Percentiles rank a stretch among this genome's conserved stretches.
Conservation (phyloP, 2,329 filamentous ascomycete species). For the Exophiala mesophila region DNA sequence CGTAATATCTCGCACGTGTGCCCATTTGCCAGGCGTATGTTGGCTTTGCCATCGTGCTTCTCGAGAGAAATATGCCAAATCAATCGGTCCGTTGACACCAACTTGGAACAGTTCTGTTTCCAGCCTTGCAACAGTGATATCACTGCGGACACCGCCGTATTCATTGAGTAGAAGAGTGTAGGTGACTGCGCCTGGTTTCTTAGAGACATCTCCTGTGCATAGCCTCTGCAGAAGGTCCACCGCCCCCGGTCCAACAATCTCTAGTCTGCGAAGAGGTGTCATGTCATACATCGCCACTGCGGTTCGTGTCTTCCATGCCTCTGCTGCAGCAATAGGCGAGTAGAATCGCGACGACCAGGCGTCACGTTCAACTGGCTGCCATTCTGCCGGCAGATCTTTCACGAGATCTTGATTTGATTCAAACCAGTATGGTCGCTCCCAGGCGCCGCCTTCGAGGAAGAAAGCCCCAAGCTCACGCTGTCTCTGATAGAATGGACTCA, state of each 20-base stretch:
- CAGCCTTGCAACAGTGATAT: slow-evolving; percentile 53
- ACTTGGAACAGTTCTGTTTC: slow-evolving; percentile 47
- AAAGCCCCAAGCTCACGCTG: slow-evolving; percentile 49
- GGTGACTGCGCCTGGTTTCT: slow-evolving; percentile 47
- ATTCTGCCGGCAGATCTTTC: slow-evolving; percentile 47
- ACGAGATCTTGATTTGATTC: slow-evolving; percentile 52
- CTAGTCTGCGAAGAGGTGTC: slow-evolving; percentile 55
- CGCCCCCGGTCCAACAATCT: slow-evolving; percentile 55
- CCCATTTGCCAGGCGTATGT: slow-evolving; percentile 38
- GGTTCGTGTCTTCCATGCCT: slow-evolving; percentile 62
- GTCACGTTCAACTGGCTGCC: slow-evolving; percentile 54
- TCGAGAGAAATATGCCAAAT: slow-evolving; percentile 50
- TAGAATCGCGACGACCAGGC: slow-evolving; percentile 55
- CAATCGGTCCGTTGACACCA: slow-evolving; percentile 52
- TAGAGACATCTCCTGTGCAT: slow-evolving; percentile 34
- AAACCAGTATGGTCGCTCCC: slow-evolving; percentile 62
- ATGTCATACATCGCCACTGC: slow-evolving; percentile 60
- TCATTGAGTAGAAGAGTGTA: slow-evolving; percentile 55
- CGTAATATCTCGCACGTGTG: slow-evolving; percentile 55
- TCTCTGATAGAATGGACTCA: slow-evolving; percentile 54
- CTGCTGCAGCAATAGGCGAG: slow-evolving; percentile 55
- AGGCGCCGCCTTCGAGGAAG: slow-evolving; percentile 56
- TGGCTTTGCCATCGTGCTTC: slow-evolving; percentile 49
- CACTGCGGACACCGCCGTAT: slow-evolving; percentile 51
- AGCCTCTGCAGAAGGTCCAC: slow-evolving; percentile 51